Evolutionary conservation across 1,139 yeast species (phyloP).

Genomic region (Arxiozyma slooffiae): DNA sequence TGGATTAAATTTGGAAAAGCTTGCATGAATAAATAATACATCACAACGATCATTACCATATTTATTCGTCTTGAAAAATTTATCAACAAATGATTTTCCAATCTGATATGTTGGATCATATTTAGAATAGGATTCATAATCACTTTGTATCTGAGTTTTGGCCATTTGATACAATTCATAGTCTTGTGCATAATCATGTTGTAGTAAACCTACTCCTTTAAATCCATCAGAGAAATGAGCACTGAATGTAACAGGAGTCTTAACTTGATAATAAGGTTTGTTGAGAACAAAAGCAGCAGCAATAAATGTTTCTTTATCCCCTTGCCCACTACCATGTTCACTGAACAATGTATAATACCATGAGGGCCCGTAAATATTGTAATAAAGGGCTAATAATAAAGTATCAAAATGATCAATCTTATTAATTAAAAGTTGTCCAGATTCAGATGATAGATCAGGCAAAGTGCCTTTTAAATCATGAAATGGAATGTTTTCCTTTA

Average conservation of each 20-base stretch:
- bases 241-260: conserved; percentile 15
- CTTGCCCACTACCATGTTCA: conserved; percentile 54
- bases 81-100: conserved; percentile 10
- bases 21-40: conserved; percentile 45
- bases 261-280: conserved; percentile 46
- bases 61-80: conserved; percentile 11
- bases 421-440: conserved; percentile 48
- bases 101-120: conserved; percentile 13
- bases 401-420: conserved; percentile 43
- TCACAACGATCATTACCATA: conserved; percentile 9
- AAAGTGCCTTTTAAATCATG: conserved; percentile 50
- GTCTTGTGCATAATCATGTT: conserved; percentile 37
- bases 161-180: conserved; percentile 26
- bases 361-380: conserved; percentile 46
- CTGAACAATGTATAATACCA: conserved; percentile 45
- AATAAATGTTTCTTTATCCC: conserved; percentile 54
- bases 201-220: conserved; percentile 37
- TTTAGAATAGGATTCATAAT: conserved; percentile 7
- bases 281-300: conserved; percentile 48
- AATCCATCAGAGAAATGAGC: conserved; percentile 15
- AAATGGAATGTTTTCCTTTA: conserved; percentile 24
- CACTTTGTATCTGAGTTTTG: conserved; percentile 7
- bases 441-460: conserved; percentile 53
- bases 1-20: conserved; percentile 57
- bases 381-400: conserved; percentile 44